These are phyloP conservation scores for Neurospora pannonica DNA, from an alignment of 495 filamentous ascomycete genomes.

Conservation along the genomic window DNA sequence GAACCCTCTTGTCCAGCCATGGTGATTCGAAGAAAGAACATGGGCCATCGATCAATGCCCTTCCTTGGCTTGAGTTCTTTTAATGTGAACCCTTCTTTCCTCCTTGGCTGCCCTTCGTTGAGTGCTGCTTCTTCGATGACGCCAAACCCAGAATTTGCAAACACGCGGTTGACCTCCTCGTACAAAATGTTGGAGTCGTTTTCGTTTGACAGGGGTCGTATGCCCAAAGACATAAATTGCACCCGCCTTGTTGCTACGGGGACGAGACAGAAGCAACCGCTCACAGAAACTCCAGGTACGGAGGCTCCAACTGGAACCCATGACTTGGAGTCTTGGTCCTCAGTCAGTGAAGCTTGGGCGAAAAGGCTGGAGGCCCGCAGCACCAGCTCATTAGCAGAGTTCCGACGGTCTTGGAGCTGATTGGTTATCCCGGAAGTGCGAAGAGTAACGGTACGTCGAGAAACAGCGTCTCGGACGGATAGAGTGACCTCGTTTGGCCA, in stretches of 20 bases:
- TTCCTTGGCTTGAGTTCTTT: constrained; percentile 53
- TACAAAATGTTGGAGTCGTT: constrained; percentile 58
- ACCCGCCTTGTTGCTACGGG: constrained; percentile 60
- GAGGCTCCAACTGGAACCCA: constrained; percentile 66
- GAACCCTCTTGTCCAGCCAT: constrained; percentile 13
- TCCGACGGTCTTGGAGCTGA: background rate
- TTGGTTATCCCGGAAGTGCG: background rate
- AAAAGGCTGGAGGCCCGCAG: constrained; percentile 36
- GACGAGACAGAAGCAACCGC: constrained; percentile 58
- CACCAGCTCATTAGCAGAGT: background rate
- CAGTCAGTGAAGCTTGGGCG: constrained; percentile 52
- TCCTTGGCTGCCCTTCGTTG: constrained; percentile 8
- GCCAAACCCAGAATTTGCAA: constrained; percentile 73
- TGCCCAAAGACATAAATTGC: constrained; percentile 74
- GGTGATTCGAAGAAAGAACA: constrained; percentile 77
- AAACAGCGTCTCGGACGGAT: constrained; percentile 31
- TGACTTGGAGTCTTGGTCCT: constrained; percentile 34
- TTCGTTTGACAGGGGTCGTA: constrained; percentile 46
- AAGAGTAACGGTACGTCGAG: constrained; percentile 9
- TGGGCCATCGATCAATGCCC: constrained; percentile 74
- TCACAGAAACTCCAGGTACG: constrained; percentile 47
- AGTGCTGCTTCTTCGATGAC: constrained; percentile 37
- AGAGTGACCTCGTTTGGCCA: constrained; percentile 43
- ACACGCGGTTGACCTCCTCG: constrained; percentile 68
- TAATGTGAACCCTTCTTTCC: constrained; percentile 41